Evolutionary conservation across 768 basidiomycete genomes (phyloP).

Genomic region (Lactarius hatsudake): DNA sequence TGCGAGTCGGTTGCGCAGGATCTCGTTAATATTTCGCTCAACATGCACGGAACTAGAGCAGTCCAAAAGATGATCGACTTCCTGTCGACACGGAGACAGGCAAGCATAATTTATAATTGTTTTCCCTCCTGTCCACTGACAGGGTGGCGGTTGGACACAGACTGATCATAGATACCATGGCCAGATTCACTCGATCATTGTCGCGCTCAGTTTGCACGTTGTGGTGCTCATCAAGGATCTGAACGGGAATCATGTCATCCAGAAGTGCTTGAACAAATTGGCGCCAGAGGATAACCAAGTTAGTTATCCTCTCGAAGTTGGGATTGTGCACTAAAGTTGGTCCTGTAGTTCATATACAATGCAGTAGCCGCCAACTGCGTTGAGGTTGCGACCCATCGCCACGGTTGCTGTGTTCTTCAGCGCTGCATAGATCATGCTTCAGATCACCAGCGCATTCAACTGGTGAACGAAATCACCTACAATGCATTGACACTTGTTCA

Average conservation of each 20-base stretch:
- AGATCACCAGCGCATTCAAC: slow-evolving; percentile 89
- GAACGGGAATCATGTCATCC: slow-evolving; percentile 97
- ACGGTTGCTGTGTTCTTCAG: slow-evolving; percentile 98
- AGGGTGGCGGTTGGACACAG: slow-evolving; percentile 45
- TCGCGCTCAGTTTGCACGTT: slow-evolving; percentile 95
- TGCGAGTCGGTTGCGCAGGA: slow-evolving; percentile 98
- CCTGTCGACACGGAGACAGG: slow-evolving; percentile 91
- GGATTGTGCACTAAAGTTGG: slow-evolving; percentile 1
- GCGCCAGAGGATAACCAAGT: slow-evolving; percentile 99
- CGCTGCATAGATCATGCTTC: slow-evolving; percentile 98
- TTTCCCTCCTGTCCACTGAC: slow-evolving; percentile 51
- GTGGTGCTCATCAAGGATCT: slow-evolving; percentile 99
- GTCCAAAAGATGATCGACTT: slow-evolving; percentile 99
- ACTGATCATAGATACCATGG: slow-evolving; percentile 78
- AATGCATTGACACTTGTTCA: slow-evolving; percentile 97
- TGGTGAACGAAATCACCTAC: slow-evolving; percentile 98
- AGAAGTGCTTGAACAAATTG: slow-evolving; percentile 98
- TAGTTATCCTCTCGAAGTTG: slow-evolving; percentile 21
- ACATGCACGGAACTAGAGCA: slow-evolving; percentile 99
- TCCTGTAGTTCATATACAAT: slow-evolving; percentile 90
- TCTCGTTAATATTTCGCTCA: slow-evolving; percentile 94
- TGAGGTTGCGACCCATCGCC: slow-evolving; percentile 96
- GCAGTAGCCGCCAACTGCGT: slow-evolving; percentile 98
- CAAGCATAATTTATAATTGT: slow-evolving; percentile 43
- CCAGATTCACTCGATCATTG: slow-evolving; percentile 96